Base-by-base conservation (phyloP, 2,329 filamentous ascomycete genomes). In the Xenoacremonium recifei region DNA sequence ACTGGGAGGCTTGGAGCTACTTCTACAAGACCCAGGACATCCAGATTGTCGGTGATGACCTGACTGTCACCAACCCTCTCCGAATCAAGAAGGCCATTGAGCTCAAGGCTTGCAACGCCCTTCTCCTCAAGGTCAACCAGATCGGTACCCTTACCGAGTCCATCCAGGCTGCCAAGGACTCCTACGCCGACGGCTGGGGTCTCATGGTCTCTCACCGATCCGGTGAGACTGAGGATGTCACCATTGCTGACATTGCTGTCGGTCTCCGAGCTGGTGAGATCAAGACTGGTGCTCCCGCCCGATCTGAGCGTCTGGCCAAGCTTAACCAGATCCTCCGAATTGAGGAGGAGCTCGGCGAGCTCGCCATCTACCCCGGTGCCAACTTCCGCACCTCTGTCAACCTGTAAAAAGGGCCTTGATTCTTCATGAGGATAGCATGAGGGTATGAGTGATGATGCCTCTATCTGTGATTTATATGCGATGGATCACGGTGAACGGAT, bases 1-100 rank as follows among this genome's bases (percentile, higher is more conserved):
- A 99, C 80, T 99, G 93, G 93, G 92, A 97, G 83, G 93, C 93
- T 50, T 99, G 93, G 93, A 95, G 89, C 84, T 96, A 97, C 85
- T 99, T 97, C 86, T 96, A 87, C 87, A 96, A 96, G 87, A 93
- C 89, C 62, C 90, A 89, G 67, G 85, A 96, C 73, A 91, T 95
- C 80, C 93, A 99, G 82, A 90, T 99, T 67, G 93, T 99, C 58
- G 93, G 85, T 77, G 93, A 99, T 68, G 93, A 99, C 69, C 75
- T 99, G 81, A 97, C 93, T 57, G 93, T 99, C 73, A 99, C 93
- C 73, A 99, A 99, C 85, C 93, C 93, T 52, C 76, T 88, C 63
- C 92, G 93, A 73, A 99, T 99, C 83, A 96, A 97, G 89, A 95
- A 95, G 82, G 93, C 93, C 64, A 96, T 97, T 60, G 91, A 97